Evolutionary conservation across 2,329 filamentous ascomycete species (phyloP).

Genomic region (Rugonectria rugulosa): DNA sequence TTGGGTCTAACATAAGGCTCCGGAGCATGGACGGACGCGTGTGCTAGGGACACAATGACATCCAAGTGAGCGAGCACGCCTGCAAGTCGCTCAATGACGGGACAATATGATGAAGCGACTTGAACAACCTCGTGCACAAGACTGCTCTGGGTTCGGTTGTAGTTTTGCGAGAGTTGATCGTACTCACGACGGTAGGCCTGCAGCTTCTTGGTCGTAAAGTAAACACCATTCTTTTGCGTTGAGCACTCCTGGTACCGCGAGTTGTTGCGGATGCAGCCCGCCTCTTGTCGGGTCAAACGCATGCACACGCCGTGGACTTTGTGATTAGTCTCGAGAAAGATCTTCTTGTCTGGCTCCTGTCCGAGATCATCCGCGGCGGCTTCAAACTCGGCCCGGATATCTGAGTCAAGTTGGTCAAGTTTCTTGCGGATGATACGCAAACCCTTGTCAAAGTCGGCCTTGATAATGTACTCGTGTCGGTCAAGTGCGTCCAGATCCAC

Average conservation of each 20-base stretch:
- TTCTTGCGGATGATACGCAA: conserved; percentile 89
- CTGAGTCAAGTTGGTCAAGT: conserved; percentile 81
- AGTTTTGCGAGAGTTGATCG: conserved; percentile 92
- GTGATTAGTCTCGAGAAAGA: conserved; percentile 91
- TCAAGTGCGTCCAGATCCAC: conserved; percentile 95
- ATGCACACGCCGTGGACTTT: conserved; percentile 97
- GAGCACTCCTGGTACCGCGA: conserved; percentile 91
- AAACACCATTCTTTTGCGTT: conserved; percentile 98
- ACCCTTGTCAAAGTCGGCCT: conserved; percentile 93
- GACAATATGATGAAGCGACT: conserved; percentile 93
- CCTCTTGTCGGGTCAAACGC: conserved; percentile 88
- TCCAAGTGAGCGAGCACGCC: conserved; percentile 91
- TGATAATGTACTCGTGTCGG: conserved; percentile 98
- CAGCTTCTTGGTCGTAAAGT: conserved; percentile 89
- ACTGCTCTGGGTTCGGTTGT: conserved; percentile 92
- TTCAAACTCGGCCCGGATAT: conserved; percentile 84
- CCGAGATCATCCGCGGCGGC: conserved; percentile 80
- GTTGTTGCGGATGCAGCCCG: conserved; percentile 92
- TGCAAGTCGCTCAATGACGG: conserved; percentile 88
- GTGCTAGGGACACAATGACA: conserved; percentile 92
- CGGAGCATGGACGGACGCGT: conserved; percentile 91
- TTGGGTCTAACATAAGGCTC: conserved; percentile 90
- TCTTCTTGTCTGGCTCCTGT: conserved; percentile 97
- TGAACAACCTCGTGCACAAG: conserved; percentile 91
- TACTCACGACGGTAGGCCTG: conserved; percentile 86